Conservation (phyloP, 2,329 filamentous ascomycete species). For the Scedosporium boydii region DNA sequence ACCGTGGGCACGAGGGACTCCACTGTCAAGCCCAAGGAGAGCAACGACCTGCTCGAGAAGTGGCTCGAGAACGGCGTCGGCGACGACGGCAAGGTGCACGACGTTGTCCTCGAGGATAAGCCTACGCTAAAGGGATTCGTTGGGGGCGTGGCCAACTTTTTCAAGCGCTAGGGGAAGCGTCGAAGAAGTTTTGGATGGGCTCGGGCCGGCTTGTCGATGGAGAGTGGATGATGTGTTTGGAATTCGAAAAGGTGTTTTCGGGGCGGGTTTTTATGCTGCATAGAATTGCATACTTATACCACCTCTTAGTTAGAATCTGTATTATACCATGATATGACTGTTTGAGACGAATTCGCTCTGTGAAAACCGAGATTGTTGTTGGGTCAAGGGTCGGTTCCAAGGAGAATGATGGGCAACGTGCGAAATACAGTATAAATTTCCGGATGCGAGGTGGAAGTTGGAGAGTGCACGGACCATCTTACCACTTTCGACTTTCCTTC, state of each 20-base stretch:
- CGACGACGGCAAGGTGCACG: slow-evolving; percentile 29
- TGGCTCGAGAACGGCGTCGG: slow-evolving; percentile 57
- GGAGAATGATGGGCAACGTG: neutral
- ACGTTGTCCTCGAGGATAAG: slow-evolving; percentile 40
- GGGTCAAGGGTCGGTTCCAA: too few relatives aligned
- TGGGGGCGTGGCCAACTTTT: slow-evolving; percentile 25
- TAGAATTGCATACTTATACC: neutral
- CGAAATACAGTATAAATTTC: neutral
- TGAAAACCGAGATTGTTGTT: too few relatives aligned
- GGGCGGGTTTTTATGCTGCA: neutral
- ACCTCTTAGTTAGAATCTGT: neutral
- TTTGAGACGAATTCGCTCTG: neutral
- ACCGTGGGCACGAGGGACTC: slow-evolving; percentile 74
- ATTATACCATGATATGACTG: neutral
- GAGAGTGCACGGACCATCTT: neutral
- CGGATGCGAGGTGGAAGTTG: too few relatives aligned
- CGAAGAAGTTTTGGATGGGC: neutral
- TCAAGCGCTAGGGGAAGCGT: neutral
- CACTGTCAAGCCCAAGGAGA: slow-evolving; percentile 83
- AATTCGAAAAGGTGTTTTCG: neutral
- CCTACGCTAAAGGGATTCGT: slow-evolving; percentile 38
- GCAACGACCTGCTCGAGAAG: slow-evolving; percentile 68
- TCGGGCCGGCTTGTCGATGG: neutral
- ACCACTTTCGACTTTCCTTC: neutral
- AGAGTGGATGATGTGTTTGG: neutral